Base-by-base conservation (phyloP, 2,329 filamentous ascomycete species). In the Curvularia hawaiiensis region DNA sequence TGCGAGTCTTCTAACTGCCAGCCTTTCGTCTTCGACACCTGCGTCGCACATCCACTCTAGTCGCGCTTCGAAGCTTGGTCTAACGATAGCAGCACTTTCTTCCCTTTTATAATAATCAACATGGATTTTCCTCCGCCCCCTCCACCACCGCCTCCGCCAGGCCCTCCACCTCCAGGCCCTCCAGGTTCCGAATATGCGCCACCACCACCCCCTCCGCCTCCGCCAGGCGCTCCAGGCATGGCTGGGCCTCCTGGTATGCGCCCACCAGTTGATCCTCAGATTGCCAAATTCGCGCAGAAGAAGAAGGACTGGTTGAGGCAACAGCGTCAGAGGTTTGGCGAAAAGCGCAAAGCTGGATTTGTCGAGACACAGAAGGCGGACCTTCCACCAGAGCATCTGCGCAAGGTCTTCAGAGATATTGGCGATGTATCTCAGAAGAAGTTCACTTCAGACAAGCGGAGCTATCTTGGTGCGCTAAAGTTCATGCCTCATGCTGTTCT, bases 361-460 rank as follows among this genome's bases (percentile, higher is more conserved):
- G 92, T 99, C 1, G 94, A 99, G 79, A 97, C 93, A 7, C 94
- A 98, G 74, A 99, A 99, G 83, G 92, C 92, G 10, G 95, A 99
- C 72, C 96, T 99, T 91, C 96, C 95, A 0, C 94, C 95, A 0
- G 95, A 98, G 82, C 95, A 99, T 85, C 75, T 99, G 75, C 91
- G 96, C 67, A 99, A 99, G 82, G 97, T 98, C 63, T 94, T 99
- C 58, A 92, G 90, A 77, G 95, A 99, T 78, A 99, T 99, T 74
- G 96, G 96, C 68, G 95, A 99, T 82, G 94, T 99, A 50, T 98
- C 94, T 52, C 96, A 99, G 79, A 98, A 97, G 82, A 98, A 97
- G 78, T 99, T 97, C 82, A 97, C 92, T 66, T 97, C 90, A 73
- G 95, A 99, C 81, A 99, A 99, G 84, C 87, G 95, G 67, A 97